Percentiles rank a stretch among this genome's conserved stretches.
These are phyloP conservation scores for Verruconis gallopava DNA, from an alignment of 2,329 filamentous ascomycete species.

Conservation along the genomic window DNA sequence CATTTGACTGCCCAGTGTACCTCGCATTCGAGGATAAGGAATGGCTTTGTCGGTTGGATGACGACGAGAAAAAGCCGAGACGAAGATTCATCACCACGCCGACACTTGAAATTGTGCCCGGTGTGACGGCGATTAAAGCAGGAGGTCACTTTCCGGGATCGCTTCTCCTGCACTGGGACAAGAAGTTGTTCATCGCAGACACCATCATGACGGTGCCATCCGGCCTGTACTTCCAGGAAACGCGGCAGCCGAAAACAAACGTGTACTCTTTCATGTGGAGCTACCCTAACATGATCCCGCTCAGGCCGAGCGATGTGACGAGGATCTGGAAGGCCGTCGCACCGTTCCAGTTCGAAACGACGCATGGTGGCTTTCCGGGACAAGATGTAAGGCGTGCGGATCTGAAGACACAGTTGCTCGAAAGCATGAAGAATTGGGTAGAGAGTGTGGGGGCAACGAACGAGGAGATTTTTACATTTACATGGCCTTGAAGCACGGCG, in stretches of 20 bases:
- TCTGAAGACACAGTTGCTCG: constrained; percentile 53
- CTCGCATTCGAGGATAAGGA: constrained; percentile 48
- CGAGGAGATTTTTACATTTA: neutral
- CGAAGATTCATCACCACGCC: constrained; percentile 32
- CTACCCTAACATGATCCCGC: constrained; percentile 57
- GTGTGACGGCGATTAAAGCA: constrained; percentile 51
- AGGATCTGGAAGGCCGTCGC: constrained; percentile 58
- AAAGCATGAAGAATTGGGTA: constrained; percentile 66
- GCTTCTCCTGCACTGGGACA: constrained; percentile 49
- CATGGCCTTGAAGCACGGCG: no score
- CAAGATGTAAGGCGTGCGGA: constrained; percentile 44
- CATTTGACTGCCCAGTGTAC: constrained; percentile 59
- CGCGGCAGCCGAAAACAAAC: constrained; percentile 26
- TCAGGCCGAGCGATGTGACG: constrained; percentile 49
- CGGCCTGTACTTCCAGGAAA: constrained; percentile 17
- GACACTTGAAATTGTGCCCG: constrained; percentile 23
- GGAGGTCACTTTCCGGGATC: constrained; percentile 74
- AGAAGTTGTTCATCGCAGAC: constrained; percentile 60
- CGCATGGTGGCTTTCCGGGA: constrained; percentile 54
- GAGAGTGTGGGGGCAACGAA: constrained; percentile 31
- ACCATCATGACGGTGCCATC: constrained; percentile 59
- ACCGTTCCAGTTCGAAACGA: constrained; percentile 48
- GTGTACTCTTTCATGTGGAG: constrained; percentile 62
- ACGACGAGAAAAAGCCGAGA: constrained; percentile 22
- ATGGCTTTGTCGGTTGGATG: constrained; percentile 46